Evolutionary conservation across 352 stramenopile species (phyloP), one percentile per base, ranked within the genome.

Genomic region (Pythium pyrilobum): DNA sequence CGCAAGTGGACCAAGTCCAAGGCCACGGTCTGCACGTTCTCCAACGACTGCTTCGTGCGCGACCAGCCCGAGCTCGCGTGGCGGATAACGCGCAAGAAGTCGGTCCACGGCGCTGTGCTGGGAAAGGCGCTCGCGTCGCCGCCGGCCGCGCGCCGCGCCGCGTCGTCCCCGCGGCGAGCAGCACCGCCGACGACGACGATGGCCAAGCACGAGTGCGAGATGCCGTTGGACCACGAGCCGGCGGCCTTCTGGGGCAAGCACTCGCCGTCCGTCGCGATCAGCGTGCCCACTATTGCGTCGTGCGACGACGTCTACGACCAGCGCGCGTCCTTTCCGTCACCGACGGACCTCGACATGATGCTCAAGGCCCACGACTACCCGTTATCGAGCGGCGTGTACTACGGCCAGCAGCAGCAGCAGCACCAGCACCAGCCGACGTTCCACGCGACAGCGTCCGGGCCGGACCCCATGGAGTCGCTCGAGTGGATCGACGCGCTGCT

Each of bases 1-100:
- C 77, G 83, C 69, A 95, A 95, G 56, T 92, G 81, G 81, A 92
- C 81, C 65, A 92, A 92, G 60, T 87, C 77, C 52, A 83, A 85
- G 52, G 73, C 58, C n/a, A 66, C 76, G 20, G 73, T 87, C 9
- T 92, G 79, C 73, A 89, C 81, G 15, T 92, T 89, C 59, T 85
- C 68, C 21, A 92, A 89, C 62, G 57, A 65, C 20, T 83, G 75
- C 56, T 89, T 87, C 47, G 57, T 72, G 50, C 71, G 78, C 16
- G 76, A 86, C 59, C 51, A 84, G 31, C 76, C 78, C 6, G 72
- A 77, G 16, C 63, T 86, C n/a, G 53, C 37, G 28, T 59, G 57
- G 51, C 25, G 71, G 40, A 89, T 89, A 47, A 85, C 71, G 18
- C 77, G 77, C 38, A 88, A 88, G 52, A 64, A 64, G 33, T 64